Evolutionary conservation across 345 rosid species (phyloP), one percentile per base, ranked within the genome.

Genomic region (Moringa oleifera): DNA sequence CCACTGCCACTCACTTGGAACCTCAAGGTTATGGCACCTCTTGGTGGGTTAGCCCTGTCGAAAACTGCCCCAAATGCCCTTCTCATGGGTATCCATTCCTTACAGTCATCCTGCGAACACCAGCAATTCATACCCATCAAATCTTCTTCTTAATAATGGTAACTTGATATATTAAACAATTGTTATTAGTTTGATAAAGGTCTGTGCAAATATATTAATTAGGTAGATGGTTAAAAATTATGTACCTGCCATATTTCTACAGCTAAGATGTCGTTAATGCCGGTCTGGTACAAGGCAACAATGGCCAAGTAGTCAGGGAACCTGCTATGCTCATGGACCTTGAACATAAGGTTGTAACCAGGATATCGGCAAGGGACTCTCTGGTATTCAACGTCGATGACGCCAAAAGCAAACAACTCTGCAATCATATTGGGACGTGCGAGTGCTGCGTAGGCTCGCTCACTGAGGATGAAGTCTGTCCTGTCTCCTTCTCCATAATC

Each of bases 381-480:
- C 52, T 77, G 75, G 78, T 76, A 93, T 68, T 93, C 91, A 0
- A 93, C 66, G 4, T 82, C 84, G 2, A 90, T 96, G n/a, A 88
- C 97, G 4, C 98, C 98, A 1, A 77, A 79, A 20, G 83, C 73
- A 19, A 70, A 82, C 55, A 93, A 76, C 64, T 85, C 75, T 0
- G 10, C 46, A 1, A 73, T 79, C 45, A 50, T 55, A 61, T 76
- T 74, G 0, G 84, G 63, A 54, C 51, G 57, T 0, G 91, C 91
- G 81, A 93, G 59, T 63, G 72, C 77, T 18, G 77, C 71, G 45
- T 84, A 92, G 13, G 95, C 91, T 0, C 77, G 70, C 0, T 84
- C 57, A 77, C 96, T 92, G 19, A 92, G 83, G 68, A 92, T 76
- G 78, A 92, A 92, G 76, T 92, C 96, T 0, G 98, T 81, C 33